Evolutionary conservation across 2,329 filamentous ascomycete genomes (phyloP).

Genomic region (Sarocladiaceae sp.): DNA sequence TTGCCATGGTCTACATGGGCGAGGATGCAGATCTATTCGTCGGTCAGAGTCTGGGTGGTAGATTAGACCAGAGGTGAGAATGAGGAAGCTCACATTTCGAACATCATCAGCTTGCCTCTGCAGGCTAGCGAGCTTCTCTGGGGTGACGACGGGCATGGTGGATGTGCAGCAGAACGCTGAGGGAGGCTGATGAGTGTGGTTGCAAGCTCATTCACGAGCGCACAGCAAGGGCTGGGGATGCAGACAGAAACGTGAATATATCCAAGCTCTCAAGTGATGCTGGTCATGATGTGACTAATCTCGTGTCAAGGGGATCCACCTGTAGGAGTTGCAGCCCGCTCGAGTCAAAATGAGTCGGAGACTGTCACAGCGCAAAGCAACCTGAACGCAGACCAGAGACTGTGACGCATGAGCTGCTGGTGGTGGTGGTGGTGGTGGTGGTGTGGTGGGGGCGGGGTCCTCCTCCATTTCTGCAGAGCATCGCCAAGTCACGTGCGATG

Average conservation of each 20-base stretch:
- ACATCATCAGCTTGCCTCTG: slow-evolving; percentile 84
- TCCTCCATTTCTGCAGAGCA: too few species aligned
- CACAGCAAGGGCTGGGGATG: background rate
- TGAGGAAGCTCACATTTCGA: slow-evolving; percentile 65
- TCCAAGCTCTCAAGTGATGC: background rate
- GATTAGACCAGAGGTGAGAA: background rate
- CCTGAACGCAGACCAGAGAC: too few species aligned
- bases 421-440: too few species aligned
- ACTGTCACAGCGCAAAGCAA: too few species aligned
- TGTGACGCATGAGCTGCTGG: too few species aligned
- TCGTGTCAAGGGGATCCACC: background rate
- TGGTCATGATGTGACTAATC: slow-evolving; percentile 11
- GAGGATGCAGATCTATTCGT: slow-evolving; percentile 75
- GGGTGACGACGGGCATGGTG: slow-evolving; percentile 84
- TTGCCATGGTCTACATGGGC: slow-evolving; percentile 98
- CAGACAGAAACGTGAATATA: slow-evolving; percentile 5
- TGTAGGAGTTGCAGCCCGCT: background rate
- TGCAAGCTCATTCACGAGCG: background rate
- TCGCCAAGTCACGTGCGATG: too few species aligned
- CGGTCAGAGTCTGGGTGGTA: slow-evolving; percentile 10
- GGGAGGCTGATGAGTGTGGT: background rate
- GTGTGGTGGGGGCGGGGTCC: too few species aligned
- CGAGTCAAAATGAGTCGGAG: slow-evolving; percentile 7
- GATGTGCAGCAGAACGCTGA: background rate
- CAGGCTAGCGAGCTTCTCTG: slow-evolving; percentile 84